Evolutionary conservation across 345 rosid species (phyloP), one percentile per base, ranked within the genome.

Genomic region (Camelina neglecta): DNA sequence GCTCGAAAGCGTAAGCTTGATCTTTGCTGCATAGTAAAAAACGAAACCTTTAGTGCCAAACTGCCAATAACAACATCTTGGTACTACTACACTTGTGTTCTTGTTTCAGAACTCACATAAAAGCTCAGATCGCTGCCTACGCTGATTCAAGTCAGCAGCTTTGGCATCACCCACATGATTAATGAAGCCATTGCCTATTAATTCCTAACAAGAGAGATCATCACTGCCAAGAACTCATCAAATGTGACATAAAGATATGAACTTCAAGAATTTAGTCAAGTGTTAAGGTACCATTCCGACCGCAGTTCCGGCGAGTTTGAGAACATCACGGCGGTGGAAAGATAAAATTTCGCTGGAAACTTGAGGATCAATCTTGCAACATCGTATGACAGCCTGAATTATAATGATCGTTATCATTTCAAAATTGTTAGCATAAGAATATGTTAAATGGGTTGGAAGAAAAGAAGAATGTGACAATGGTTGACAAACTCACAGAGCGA

Each of bases 81-180:
- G 24, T 33, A 53, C 26, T 24, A 18, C 38, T 35, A 6, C 2
- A 35, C 8, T 35, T 1, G 2, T 8, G 8, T 35, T 35, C 38
- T 35, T 35, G 38, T 47, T 57, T 47, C 5, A 67, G 59, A 72
- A 48, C 97, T 82, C 73, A 92, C 96, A 83, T 24, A 65, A 89
- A 71, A 92, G 86, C 66, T 90, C 97, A 2, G 96, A 92, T n/a
- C 95, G 90, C 56, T 94, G 98, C 59, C 97, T 83, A 26, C 87
- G 95, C 55, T 94, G 98, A 67, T 87, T 90, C 79, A 94, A 73
- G 71, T 94, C 97, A 72, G 97, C 98, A 71, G 95, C 97, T 69
- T 75, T 77, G 38, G 95, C 95, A 65, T 67, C 74, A 81, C 78
- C 86, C 60, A 86, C 76, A 62, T 81, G 86, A 48, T 86, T 71